Evolutionary conservation across 108 stramenopile species (phyloP).

Genomic region (Conticribra guillardii): DNA sequence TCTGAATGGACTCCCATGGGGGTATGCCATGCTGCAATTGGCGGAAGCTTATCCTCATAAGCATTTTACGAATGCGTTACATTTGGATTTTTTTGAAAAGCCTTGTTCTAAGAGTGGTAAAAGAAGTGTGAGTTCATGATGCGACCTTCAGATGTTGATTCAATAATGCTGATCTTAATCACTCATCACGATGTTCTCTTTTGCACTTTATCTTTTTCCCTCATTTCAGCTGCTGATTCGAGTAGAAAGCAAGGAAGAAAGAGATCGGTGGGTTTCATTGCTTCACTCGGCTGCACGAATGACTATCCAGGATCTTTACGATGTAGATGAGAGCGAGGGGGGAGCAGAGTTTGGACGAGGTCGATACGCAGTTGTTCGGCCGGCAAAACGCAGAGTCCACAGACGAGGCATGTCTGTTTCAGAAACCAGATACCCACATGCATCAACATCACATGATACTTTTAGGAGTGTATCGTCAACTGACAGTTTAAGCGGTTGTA

Average conservation of each 20-base stretch:
- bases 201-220: conserved; percentile 5
- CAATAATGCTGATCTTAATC: neutral
- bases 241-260: conserved; percentile 58
- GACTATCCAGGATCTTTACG: conserved; percentile 69
- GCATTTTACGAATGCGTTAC: conserved; percentile 68
- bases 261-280: conserved; percentile 72
- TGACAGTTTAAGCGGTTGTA: conserved; percentile 29
- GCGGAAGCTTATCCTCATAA: conserved; percentile 54
- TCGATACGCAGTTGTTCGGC: conserved; percentile 71
- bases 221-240: conserved; percentile 64
- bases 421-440: conserved; percentile 29
- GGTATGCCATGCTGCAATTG: conserved; percentile 71
- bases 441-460: conserved; percentile 42
- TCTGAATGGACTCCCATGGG: conserved; percentile 61
- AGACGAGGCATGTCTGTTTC: conserved; percentile 28
- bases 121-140: conserved; percentile 48
- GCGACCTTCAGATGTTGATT: neutral
- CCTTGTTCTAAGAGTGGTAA: conserved; percentile 76
- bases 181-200: neutral
- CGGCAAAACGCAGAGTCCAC: conserved; percentile 54
- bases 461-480: conserved; percentile 29
- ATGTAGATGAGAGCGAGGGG: conserved; percentile 52
- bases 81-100: conserved; percentile 75
- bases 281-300: conserved; percentile 66
- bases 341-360: conserved; percentile 64